Percentiles rank a stretch among this genome's conserved stretches.
phyloP scores from a whole-genome alignment of 1,284 basidiomycete species.

The Pseudozyma tsukubaensis region DNA sequence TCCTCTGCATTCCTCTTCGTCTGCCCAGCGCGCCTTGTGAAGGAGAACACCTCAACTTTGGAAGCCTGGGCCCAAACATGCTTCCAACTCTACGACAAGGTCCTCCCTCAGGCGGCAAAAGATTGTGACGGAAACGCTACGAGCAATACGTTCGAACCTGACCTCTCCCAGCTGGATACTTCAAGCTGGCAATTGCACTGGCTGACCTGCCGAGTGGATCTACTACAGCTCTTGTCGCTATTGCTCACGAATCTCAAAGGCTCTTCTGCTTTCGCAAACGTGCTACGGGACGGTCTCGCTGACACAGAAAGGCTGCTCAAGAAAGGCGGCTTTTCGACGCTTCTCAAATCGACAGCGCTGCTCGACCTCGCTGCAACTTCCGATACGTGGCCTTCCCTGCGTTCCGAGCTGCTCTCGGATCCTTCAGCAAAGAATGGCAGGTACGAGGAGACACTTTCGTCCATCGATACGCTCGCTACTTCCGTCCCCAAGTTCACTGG shows the following conservation, averaged over 20 bases:
- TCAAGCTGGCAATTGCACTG: slow-evolving; percentile 35
- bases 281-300: slow-evolving; percentile 8
- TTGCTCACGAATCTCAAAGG: slow-evolving; percentile 20
- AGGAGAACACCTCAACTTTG: slow-evolving; percentile 7
- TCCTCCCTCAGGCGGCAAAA: slow-evolving; percentile 14
- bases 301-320: slow-evolving; percentile 22
- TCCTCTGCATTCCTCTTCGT: slow-evolving; percentile 20
- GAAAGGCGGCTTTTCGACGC: slow-evolving; percentile 17
- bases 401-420: slow-evolving; percentile 14
- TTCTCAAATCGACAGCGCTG: slow-evolving; percentile 34
- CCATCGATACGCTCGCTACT: slow-evolving; percentile 30
- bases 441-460: slow-evolving; percentile 14
- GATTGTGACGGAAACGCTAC: neutral
- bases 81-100: slow-evolving; percentile 25
- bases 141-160: neutral
- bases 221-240: slow-evolving; percentile 22
- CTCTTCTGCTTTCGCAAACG: slow-evolving; percentile 8
- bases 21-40: slow-evolving; percentile 24
- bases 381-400: slow-evolving; percentile 28
- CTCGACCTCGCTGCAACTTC: slow-evolving; percentile 38
- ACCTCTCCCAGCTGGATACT: slow-evolving; percentile 6
- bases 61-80: slow-evolving; percentile 16
- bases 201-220: slow-evolving; percentile 37
- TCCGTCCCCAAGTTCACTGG: slow-evolving; percentile 36
- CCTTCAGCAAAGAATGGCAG: slow-evolving; percentile 12